These are phyloP conservation scores for Bacidia gigantensis DNA, from an alignment of 495 filamentous ascomycete species.

Conservation along the genomic window DNA sequence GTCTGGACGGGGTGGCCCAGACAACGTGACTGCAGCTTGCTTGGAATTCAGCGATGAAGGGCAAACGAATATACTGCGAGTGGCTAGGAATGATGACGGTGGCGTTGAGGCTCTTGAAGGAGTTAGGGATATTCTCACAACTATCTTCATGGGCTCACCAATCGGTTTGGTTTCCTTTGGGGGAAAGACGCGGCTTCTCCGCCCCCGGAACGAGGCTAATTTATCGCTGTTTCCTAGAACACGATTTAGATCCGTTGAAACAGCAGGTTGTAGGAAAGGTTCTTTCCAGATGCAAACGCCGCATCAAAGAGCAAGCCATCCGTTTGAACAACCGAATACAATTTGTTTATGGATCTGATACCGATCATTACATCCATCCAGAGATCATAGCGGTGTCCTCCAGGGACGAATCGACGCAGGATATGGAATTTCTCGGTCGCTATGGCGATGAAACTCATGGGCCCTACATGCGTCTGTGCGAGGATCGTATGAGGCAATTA, in stretches of 20 bases:
- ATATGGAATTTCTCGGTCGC: slow-evolving; percentile 1
- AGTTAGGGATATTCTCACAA: slow-evolving; percentile 1
- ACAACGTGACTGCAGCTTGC: slow-evolving; percentile 9
- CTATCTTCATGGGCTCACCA: background rate
- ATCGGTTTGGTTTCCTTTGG: background rate
- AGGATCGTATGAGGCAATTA: slow-evolving; percentile 1
- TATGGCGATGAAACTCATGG: slow-evolving; percentile 5
- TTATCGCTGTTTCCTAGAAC: background rate
- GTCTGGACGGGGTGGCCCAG: slow-evolving; percentile 8
- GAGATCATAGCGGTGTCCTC: background rate
- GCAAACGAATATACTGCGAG: slow-evolving; percentile 7
- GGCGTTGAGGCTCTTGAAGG: slow-evolving; percentile 5
- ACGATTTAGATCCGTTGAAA: slow-evolving; percentile 2
- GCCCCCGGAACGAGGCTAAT: background rate
- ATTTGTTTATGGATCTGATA: slow-evolving; percentile 2
- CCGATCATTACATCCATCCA: slow-evolving; percentile 4
- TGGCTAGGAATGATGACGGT: slow-evolving; percentile 8
- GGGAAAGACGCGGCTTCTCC: background rate
- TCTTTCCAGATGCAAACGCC: slow-evolving; percentile 3
- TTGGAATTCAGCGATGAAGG: slow-evolving; percentile 6
- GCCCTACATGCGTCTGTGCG: slow-evolving; percentile 5
- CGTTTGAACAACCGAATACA: slow-evolving; percentile 4
- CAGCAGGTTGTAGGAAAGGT: slow-evolving; percentile 2
- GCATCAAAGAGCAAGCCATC: background rate
- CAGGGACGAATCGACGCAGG: slow-evolving; percentile 5